Conservation (phyloP, 2,329 filamentous ascomycete species). For the Fusarium phyllophilum region DNA sequence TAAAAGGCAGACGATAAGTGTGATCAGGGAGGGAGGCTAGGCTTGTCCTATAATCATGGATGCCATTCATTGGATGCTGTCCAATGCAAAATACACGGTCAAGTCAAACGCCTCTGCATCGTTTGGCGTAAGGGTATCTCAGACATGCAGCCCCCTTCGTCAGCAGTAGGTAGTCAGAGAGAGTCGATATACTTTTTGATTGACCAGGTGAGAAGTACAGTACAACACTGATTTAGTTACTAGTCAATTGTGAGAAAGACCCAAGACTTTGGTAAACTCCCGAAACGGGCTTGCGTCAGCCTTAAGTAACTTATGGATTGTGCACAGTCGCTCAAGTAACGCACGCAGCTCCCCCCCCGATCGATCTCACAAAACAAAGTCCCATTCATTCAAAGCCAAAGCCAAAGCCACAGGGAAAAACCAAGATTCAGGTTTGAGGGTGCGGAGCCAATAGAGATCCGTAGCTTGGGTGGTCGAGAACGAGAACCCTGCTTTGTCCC, state of each 20-base stretch:
- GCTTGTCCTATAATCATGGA: neutral
- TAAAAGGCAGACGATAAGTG: constrained; percentile 1
- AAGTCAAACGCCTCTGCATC: constrained; percentile 31
- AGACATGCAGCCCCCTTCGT: constrained; percentile 22
- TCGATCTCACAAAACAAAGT: constrained; percentile 22
- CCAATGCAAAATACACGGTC: constrained; percentile 8
- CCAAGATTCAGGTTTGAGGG: constrained; percentile 22
- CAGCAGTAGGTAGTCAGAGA: neutral
- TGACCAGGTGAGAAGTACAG: neutral
- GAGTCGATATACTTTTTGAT: neutral
- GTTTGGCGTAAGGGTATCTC: constrained; percentile 6
- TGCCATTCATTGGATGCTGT: constrained; percentile 1
- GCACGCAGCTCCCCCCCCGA: neutral
- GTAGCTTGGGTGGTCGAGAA: neutral
- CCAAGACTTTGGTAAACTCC: constrained; percentile 1
- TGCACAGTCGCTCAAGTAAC: constrained; percentile 1
- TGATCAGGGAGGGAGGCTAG: constrained; percentile 20
- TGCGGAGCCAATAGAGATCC: constrained; percentile 26
- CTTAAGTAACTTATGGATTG: constrained; percentile 11
- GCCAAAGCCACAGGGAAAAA: constrained; percentile 9
- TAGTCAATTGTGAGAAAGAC: neutral
- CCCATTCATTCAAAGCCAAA: neutral
- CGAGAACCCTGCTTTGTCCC: constrained; percentile 17
- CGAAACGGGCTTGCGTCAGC: constrained; percentile 15
- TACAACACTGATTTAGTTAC: neutral